Base-by-base conservation (phyloP, 768 basidiomycete genomes). In the Brasilioporus rufonigricans region DNA sequence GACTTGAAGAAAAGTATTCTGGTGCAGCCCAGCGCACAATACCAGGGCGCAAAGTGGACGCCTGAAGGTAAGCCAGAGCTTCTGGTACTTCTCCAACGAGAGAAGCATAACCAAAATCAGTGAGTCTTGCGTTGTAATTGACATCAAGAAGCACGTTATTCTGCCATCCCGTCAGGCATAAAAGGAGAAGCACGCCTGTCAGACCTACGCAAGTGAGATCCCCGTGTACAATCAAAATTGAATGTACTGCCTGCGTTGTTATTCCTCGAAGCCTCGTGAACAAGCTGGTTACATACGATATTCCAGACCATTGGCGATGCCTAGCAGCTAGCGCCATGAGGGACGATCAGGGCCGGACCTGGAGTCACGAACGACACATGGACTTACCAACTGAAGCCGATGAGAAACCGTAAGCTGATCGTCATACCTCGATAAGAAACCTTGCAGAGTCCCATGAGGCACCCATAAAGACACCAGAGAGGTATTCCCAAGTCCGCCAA, bases 381-480 rank as follows among this genome's bases (percentile, higher is more conserved):
- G 10, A 11, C 51, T 29, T 27, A 61, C 59, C 19, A 56, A 21
- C 5, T 44, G 44, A 50, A 61, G 59, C 11, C 44, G 44, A 40
- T 36, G 26, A 43, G 31, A 1, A 19, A 52, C 44, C 10, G 46
- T 44, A 19, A 59, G 56, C 14, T 18, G 6, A 10, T 44, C 35
- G 9, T 58, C 41, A 26, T 44, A 9, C 36, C 21, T 50, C 3
- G 14, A 27, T n/a, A 59, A 46, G 33, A 60, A 50, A 44, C 18
- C 44, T 14, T 54, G 52, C 33, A 59, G 19, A 35, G 50, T 56
- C 26, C 54, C 59, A 27, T 61, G 47, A 12, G 48, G 26, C 59
- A 53, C 57, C 48, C 59, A 61, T 18, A 21, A 31, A 8, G 53
- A 60, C 5, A 60, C 60, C 12, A 60, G 29, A 29, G 50, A 41